These are phyloP conservation scores for Aspergillus sp. DNA, from an alignment of 2,329 filamentous ascomycete genomes.

Conservation along the genomic window DNA sequence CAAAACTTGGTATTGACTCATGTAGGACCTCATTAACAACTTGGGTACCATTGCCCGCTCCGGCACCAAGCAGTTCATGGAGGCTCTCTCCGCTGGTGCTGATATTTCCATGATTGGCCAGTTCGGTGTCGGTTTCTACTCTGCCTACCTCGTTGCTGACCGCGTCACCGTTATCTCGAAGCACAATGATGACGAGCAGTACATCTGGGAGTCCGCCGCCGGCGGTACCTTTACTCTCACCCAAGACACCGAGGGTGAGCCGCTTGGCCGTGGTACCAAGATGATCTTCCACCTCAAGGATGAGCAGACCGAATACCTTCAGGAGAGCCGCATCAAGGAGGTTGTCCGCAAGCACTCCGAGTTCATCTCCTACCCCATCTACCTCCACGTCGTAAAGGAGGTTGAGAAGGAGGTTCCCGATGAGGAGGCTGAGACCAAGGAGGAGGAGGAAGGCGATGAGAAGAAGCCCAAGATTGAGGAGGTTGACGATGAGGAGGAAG, in stretches of 20 bases:
- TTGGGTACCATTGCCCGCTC: slow-evolving; percentile 98
- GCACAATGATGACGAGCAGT: slow-evolving; percentile 99
- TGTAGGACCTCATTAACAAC: slow-evolving; percentile 98
- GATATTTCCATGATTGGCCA: slow-evolving; percentile 99
- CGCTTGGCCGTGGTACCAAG: slow-evolving; percentile 92
- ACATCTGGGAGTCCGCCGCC: slow-evolving; percentile 97
- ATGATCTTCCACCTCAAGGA: slow-evolving; percentile 99
- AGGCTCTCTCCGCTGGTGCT: slow-evolving; percentile 95
- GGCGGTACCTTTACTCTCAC: slow-evolving; percentile 96
- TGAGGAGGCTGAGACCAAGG: slow-evolving; percentile 77
- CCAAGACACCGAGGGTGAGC: slow-evolving; percentile 87
- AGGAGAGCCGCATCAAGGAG: slow-evolving; percentile 99
- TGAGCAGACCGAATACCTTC: slow-evolving; percentile 97
- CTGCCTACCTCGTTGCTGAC: slow-evolving; percentile 98
- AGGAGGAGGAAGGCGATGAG: slow-evolving; percentile 77
- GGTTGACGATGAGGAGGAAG: slow-evolving; percentile 86
- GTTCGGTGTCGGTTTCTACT: slow-evolving; percentile 99
- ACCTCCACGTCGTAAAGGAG: slow-evolving; percentile 99
- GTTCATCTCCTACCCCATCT: slow-evolving; percentile 99
- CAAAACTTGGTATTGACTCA: slow-evolving; percentile 13
- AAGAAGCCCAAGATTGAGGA: slow-evolving; percentile 97
- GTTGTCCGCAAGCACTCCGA: slow-evolving; percentile 99
- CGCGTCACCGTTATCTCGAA: slow-evolving; percentile 94
- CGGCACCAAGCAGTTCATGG: slow-evolving; percentile 99
- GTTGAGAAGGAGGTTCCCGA: slow-evolving; percentile 98